These are phyloP conservation scores for Coemansia umbellata DNA, from an alignment of 192 early-diverging fungal species.

Conservation along the genomic window DNA sequence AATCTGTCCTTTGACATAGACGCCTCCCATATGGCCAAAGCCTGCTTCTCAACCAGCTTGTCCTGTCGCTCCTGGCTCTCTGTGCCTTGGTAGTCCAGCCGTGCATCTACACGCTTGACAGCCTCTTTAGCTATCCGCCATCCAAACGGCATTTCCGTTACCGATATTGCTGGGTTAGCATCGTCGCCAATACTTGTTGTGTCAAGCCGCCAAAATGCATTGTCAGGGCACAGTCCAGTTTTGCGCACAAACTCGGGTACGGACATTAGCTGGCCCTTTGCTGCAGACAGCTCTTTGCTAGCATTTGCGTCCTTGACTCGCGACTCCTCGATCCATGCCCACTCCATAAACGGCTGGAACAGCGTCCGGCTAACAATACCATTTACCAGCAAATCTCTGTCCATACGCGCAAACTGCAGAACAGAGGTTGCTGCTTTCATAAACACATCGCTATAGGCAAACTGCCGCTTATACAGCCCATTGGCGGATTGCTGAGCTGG, in stretches of 20 bases:
- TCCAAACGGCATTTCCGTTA: constrained; percentile 21
- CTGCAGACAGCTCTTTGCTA: neutral
- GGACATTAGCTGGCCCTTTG: neutral
- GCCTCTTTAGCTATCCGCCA: constrained; percentile 36
- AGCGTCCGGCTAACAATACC: constrained; percentile 8
- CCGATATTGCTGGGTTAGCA: neutral
- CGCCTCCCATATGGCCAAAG: constrained; percentile 16
- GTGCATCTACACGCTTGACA: constrained; percentile 19
- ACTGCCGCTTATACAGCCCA: neutral
- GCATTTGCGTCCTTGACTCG: constrained; percentile 5
- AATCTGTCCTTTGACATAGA: constrained; percentile 15
- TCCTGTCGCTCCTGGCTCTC: neutral
- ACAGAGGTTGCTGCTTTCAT: constrained; percentile 1
- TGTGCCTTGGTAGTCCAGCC: constrained; percentile 17
- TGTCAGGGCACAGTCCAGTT: constrained; percentile 26
- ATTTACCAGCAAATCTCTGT: constrained; percentile 13
- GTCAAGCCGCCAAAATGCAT: constrained; percentile 20
- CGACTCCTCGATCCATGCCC: constrained; percentile 23
- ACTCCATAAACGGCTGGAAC: constrained; percentile 41
- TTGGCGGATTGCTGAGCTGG: neutral
- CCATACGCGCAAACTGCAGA: constrained; percentile 37
- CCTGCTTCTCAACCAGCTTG: constrained; percentile 11
- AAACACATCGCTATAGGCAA: constrained; percentile 24
- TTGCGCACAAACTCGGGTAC: constrained; percentile 7
- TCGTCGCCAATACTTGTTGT: neutral